Base-by-base conservation (phyloP, 495 filamentous ascomycete species). In the Talaromyces borbonicus region DNA sequence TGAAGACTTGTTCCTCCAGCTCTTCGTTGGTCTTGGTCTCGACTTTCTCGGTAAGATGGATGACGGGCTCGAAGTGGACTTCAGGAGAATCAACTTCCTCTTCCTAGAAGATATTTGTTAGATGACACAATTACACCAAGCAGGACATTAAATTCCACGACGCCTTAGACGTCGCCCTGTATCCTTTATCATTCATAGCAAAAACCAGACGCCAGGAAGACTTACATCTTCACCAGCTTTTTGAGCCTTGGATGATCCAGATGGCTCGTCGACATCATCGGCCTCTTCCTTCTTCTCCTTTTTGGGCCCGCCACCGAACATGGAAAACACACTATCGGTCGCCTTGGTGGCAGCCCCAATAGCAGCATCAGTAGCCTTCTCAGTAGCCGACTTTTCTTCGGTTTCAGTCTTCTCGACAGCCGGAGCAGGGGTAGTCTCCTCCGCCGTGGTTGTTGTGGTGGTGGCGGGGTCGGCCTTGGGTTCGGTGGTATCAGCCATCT, bases 21-120 rank as follows among this genome's bases (percentile, higher is more conserved):
- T 99, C 93, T 71, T 99, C 93, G 67, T 96, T 92, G 67, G 92
- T 97, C 78, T 95, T 95, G 56, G 80, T 84, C 60, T 95, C 89
- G 43, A 97, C 84, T 72, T 92, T 89, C 75, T 97, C 87, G 38
- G 89, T 95, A 57, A 99, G 75, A 64, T 76, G 87, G 60, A 93
- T 85, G 50, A 98, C 87, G 44, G 92, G 92, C 72, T 95, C 87
- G 71, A 97, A 98, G 69, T 97, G 83, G 50, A 95, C 86, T 48
- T 97, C 90, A 37, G 85, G 84, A 35, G 85, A 87, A 57, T 93
- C 85, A 49, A 82, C 81, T 32, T 78, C 73, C 54, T 85, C 88
- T 35, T 81, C 81, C 52, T 75, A 41, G 7, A 16, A 48, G 16
- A 8, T 8, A 3, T 3, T 12, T 14, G 38, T 41, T 46, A 46